A percentile compares a stretch with the other conserved stretches of the same genome.
Conservation (phyloP, 2,329 filamentous ascomycete species). For the Periconia digitata region DNA sequence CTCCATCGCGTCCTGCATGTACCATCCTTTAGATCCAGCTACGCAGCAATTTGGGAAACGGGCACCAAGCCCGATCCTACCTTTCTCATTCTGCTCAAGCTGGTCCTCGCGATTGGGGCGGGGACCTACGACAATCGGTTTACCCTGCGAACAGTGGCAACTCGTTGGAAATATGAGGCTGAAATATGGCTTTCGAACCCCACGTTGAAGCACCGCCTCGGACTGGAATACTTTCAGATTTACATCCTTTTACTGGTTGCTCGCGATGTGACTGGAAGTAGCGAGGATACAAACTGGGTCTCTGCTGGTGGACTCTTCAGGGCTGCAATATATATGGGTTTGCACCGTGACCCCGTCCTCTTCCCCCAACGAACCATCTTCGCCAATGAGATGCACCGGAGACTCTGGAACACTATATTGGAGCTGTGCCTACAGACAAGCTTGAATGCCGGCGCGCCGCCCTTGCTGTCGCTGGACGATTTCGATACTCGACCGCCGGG, state of each 20-base stretch:
- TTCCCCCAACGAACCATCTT: constrained; percentile 27
- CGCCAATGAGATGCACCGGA: constrained; percentile 31
- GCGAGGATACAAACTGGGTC: constrained; percentile 42
- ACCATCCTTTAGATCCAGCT: constrained; percentile 53
- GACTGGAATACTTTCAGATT: constrained; percentile 55
- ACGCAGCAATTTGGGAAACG: constrained; percentile 54
- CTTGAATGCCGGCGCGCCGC: constrained; percentile 39
- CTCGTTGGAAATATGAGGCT: constrained; percentile 59
- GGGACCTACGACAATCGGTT: constrained; percentile 54
- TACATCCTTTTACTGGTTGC: constrained; percentile 43
- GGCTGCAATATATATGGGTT: constrained; percentile 43
- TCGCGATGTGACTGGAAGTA: constrained; percentile 38
- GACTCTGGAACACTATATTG: constrained; percentile 39
- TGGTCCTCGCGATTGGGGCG: constrained; percentile 61
- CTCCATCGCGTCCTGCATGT: constrained; percentile 56
- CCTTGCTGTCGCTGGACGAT: constrained; percentile 37
- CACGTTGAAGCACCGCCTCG: constrained; percentile 55
- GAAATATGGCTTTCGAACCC: constrained; percentile 59
- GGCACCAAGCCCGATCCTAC: constrained; percentile 34
- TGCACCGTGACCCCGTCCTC: constrained; percentile 44
- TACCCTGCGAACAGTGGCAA: constrained; percentile 52
- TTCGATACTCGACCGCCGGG: constrained; percentile 42
- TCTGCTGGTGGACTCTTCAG: constrained; percentile 42
- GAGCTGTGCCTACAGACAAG: constrained; percentile 44
- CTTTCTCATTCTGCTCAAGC: constrained; percentile 60